Evolutionary conservation across 225 moss, liverwort and hornwort species (phyloP).

Genomic region (Antitrichia curtipendula): DNA sequence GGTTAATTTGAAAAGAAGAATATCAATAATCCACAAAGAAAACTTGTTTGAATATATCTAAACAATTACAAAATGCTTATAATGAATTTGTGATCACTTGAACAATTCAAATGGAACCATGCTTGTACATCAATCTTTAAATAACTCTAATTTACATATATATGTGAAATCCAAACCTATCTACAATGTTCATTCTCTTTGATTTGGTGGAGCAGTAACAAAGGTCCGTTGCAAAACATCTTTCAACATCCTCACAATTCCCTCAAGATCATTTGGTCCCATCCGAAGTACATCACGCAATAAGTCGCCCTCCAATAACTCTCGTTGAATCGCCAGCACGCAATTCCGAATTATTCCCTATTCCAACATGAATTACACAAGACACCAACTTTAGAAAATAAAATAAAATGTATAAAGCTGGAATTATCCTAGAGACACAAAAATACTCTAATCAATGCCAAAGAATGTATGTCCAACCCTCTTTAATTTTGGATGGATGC

Average conservation of each 20-base stretch:
- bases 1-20: no score
- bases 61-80: background rate
- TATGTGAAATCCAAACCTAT: background rate
- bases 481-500: background rate
- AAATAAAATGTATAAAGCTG: no score
- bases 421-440: no score
- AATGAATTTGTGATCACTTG: background rate
- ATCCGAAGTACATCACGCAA: constrained; percentile 11
- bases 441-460: no score
- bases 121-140: background rate
- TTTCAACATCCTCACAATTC: constrained; percentile 16
- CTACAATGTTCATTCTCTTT: background rate
- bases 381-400: background rate
- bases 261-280: constrained; percentile 13
- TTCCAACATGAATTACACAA: background rate
- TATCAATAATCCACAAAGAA: background rate
- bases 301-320: constrained; percentile 32
- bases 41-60: rapidly evolving
- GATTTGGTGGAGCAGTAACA: background rate
- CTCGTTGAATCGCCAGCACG: constrained; percentile 19
- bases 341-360: constrained; percentile 19
- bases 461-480: background rate
- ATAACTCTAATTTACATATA: background rate
- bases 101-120: background rate
- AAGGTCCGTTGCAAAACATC: constrained; percentile 24